Evolutionary conservation across 371 early-diverging fungal genomes (phyloP), one percentile per base, ranked within the genome.

Genomic region (Haplosporangium sp.): DNA sequence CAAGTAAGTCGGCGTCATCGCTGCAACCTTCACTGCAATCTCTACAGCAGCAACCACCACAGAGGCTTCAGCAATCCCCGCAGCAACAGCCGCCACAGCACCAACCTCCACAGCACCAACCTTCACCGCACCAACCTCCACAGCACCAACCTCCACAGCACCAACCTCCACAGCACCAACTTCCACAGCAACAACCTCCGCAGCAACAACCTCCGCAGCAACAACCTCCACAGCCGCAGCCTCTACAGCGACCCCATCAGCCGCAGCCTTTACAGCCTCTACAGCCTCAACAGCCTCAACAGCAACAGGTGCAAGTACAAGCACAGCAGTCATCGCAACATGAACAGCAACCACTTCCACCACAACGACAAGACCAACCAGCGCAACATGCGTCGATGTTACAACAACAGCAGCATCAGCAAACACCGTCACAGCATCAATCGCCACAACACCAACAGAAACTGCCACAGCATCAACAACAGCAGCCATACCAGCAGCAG

Each of bases 91-190:
- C 46, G n/a, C 46, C n/a, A 6, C 70, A 53, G 21, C 20, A 36
- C n/a, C 59, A 55, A 23, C 54, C 42, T 36, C 54, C 41, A 9
- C 65, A 60, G 36, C 64, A 52, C 18, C 51, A 42, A 29, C 70
- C 58, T 13, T 40, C 50, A 23, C 70, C 46, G 13, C 59, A 58
- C 0, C 40, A 9, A 18, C 21, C 29, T 9, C 56, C 43, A 13
- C 59, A 53, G 10, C 12, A 14, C 8, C 55, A 48, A 8, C 69
- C 21, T 23, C 46, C 23, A 14, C 59, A 51, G 18, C 69, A 56
- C n/a, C 62, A 42, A 1, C 56, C 54, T 16, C 69, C 46, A 13
- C 57, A 55, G 8, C 45, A 38, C n/a, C 62, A 62, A 9, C 46
- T 46, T 13, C 10, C 48, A 0, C 55, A 46, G 45, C 63, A 70